A percentile compares a stretch with the other conserved stretches of the same genome.
phyloP scores from a whole-genome alignment of 73 alveolate species.

The Effrenium voratum region DNA sequence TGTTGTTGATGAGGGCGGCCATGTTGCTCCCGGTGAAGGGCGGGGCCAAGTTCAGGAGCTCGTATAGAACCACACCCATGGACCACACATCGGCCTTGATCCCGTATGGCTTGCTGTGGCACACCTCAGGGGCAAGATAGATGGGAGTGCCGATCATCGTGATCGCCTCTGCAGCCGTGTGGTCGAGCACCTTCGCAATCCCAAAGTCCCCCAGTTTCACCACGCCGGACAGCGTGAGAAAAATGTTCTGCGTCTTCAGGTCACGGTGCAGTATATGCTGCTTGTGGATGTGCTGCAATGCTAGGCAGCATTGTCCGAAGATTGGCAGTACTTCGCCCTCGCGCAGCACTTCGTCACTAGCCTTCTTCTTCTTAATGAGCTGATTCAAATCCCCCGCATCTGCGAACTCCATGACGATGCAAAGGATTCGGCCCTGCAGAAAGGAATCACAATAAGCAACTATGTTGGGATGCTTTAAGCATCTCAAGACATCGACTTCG shows the following conservation, averaged over 20 bases:
- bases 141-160: conserved; percentile 94
- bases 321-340: conserved; percentile 71
- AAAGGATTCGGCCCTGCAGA: conserved; percentile 95
- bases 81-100: conserved; percentile 94
- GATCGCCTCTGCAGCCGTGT: conserved; percentile 63
- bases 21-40: conserved; percentile 93
- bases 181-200: conserved; percentile 84
- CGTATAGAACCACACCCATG: conserved; percentile 94
- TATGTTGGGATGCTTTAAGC: conserved; percentile 96
- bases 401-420: conserved; percentile 95
- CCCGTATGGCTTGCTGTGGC: conserved; percentile 93
- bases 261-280: conserved; percentile 93
- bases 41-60: conserved; percentile 79
- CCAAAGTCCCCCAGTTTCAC: conserved; percentile 95
- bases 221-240: conserved; percentile 67
- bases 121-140: conserved; percentile 94
- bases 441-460: conserved; percentile 95
- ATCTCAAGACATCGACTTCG: conserved; percentile 95
- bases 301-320: conserved; percentile 66
- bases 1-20: conserved; percentile 94
- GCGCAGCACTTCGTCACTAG: conserved; percentile 1
- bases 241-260: conserved; percentile 85
- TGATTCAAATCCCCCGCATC: conserved; percentile 94
- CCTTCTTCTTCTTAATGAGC: conserved; percentile 16
- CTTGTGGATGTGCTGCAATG: conserved; percentile 88